phyloP scores from a whole-genome alignment of 2,329 filamentous ascomycete species.

The Dactylonectria estremocensis region DNA sequence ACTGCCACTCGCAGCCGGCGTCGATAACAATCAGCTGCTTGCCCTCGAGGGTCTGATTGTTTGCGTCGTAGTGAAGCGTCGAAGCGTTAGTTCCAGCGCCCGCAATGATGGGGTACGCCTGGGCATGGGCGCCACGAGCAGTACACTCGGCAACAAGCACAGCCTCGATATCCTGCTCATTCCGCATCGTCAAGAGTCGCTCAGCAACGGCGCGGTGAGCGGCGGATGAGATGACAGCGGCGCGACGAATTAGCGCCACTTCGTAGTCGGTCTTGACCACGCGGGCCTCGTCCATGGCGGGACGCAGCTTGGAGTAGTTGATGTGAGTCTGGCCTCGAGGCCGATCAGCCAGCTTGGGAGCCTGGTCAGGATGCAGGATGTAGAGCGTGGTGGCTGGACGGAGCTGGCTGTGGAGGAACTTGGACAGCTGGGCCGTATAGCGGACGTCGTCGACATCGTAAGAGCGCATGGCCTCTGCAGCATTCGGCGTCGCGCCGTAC shows the following conservation, averaged over 20 bases:
- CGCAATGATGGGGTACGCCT: slow-evolving; percentile 92
- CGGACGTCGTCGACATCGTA: slow-evolving; percentile 82
- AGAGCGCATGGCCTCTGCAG: slow-evolving; percentile 71
- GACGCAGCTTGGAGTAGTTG: slow-evolving; percentile 69
- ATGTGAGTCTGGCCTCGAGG: slow-evolving; percentile 57
- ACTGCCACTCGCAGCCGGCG: slow-evolving; percentile 86
- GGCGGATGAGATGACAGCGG: slow-evolving; percentile 83
- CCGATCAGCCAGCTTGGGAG: slow-evolving; percentile 55
- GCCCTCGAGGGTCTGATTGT: slow-evolving; percentile 79
- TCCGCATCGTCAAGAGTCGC: slow-evolving; percentile 73
- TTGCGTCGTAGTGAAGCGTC: slow-evolving; percentile 88
- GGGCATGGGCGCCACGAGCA: slow-evolving; percentile 78
- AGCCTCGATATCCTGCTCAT: slow-evolving; percentile 88
- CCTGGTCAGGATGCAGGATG: slow-evolving; percentile 66
- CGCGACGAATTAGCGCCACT: slow-evolving; percentile 83
- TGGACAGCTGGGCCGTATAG: slow-evolving; percentile 69
- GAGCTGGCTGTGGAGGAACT: slow-evolving; percentile 59
- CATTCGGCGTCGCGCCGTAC: slow-evolving; percentile 73
- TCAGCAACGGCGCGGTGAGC: slow-evolving; percentile 83
- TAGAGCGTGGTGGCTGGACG: slow-evolving; percentile 59
- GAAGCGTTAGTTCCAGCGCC: slow-evolving; percentile 87
- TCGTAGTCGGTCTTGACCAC: slow-evolving; percentile 91
- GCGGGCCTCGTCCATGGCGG: slow-evolving; percentile 84
- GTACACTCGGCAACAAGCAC: slow-evolving; percentile 82
- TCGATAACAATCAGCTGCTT: slow-evolving; percentile 87